Evolutionary conservation across 768 basidiomycete genomes (phyloP).

Genomic region (Lactarius psammicola): DNA sequence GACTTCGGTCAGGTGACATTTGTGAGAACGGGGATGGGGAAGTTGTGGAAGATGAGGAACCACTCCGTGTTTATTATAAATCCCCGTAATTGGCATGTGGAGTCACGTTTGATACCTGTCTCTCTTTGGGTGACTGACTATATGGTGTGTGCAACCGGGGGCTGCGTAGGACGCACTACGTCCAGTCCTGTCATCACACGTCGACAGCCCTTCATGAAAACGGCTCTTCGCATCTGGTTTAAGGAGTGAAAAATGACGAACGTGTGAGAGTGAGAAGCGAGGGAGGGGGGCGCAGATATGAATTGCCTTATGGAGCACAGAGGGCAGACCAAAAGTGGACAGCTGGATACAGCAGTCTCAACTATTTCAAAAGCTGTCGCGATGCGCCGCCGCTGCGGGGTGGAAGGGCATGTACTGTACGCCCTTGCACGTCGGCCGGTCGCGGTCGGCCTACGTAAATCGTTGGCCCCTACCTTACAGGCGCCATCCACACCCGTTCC

Average conservation of each 20-base stretch:
- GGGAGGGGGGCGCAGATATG: neutral
- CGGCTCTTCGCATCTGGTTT: neutral
- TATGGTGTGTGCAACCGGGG: neutral
- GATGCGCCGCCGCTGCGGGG: neutral
- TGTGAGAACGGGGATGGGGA: constrained; percentile 1
- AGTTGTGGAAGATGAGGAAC: too few relatives aligned
- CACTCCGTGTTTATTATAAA: too few relatives aligned
- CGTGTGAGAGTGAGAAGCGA: neutral
- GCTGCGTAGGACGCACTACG: neutral
- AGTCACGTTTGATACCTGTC: neutral
- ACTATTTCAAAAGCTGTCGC: neutral
- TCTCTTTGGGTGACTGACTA: neutral
- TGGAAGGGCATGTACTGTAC: neutral
- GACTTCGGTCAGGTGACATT: neutral
- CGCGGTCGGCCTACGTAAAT: neutral
- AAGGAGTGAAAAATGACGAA: neutral
- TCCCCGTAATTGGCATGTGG: constrained; percentile 9
- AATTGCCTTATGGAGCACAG: neutral
- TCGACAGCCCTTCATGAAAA: neutral
- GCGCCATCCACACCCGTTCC: neutral
- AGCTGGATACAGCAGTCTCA: neutral
- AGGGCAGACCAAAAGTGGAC: neutral
- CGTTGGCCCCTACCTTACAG: neutral
- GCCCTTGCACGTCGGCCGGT: neutral
- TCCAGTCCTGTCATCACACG: neutral